A percentile compares a stretch with the other conserved stretches of the same genome.
Evolutionary conservation across 306 rosid species (phyloP).

Genomic region (Nissolia schottii): DNA sequence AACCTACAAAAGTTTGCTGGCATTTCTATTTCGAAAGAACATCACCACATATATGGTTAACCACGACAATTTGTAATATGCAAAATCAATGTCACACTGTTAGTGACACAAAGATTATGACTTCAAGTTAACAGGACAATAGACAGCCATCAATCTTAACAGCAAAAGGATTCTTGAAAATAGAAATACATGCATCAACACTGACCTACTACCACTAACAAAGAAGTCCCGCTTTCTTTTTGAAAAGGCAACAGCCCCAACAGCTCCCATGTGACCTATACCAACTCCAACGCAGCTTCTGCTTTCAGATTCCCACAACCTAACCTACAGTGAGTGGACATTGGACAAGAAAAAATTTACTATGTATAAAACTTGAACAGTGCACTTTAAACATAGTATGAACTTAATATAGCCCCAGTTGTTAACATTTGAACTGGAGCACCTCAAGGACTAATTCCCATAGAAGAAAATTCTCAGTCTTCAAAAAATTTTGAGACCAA

Average conservation of each 20-base stretch:
- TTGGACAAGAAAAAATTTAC: background rate
- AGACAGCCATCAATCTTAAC: background rate
- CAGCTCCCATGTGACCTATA: slow-evolving; percentile 80
- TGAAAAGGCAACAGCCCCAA: slow-evolving; percentile 90
- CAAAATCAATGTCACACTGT: background rate
- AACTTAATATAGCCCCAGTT: slow-evolving; percentile 5
- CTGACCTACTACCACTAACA: slow-evolving; percentile 94
- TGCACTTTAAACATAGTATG: slow-evolving; percentile 1
- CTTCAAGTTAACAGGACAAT: background rate
- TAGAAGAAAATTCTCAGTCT: slow-evolving; percentile 11
- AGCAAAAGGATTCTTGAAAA: background rate
- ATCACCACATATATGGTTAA: background rate
- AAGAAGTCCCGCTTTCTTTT: slow-evolving; percentile 70
- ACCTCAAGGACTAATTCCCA: slow-evolving; percentile 5
- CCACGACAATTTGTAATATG: background rate
- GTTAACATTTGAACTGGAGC: slow-evolving; percentile 1
- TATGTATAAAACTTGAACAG: background rate
- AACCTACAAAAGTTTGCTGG: background rate
- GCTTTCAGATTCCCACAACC: slow-evolving; percentile 89
- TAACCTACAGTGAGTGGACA: slow-evolving; percentile 53
- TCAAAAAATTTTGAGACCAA: background rate
- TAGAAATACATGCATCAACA: slow-evolving; percentile 17
- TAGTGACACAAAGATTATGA: background rate
- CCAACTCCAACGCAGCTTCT: slow-evolving; percentile 80
- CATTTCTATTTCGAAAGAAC: background rate